Evolutionary conservation across 1,284 basidiomycete genomes (phyloP).

Genomic region (Exobasidium cylindrosporum): DNA sequence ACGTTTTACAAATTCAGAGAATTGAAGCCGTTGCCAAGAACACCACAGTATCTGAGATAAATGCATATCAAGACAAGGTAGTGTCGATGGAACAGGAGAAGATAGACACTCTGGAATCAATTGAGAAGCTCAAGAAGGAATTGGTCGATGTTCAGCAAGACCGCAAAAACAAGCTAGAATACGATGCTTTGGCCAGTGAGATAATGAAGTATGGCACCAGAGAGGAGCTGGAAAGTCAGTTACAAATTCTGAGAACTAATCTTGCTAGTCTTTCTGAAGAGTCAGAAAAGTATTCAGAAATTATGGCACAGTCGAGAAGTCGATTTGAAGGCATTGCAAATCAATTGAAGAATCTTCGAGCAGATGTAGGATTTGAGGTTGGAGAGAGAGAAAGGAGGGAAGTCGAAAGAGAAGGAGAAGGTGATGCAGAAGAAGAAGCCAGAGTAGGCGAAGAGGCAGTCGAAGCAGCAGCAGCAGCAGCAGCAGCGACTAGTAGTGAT

Average conservation of each 20-base stretch:
- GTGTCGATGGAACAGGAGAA: slow-evolving; percentile 17
- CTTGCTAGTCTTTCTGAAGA: slow-evolving; percentile 22
- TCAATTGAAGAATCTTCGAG: slow-evolving; percentile 18
- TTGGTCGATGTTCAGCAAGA: slow-evolving; percentile 31
- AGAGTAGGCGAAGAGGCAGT: neutral
- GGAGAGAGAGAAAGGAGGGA: slow-evolving; percentile 36
- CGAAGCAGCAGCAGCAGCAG: slow-evolving; percentile 1
- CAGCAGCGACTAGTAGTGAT: neutral
- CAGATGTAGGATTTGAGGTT: slow-evolving; percentile 34
- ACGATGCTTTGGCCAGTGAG: slow-evolving; percentile 37
- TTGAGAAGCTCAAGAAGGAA: slow-evolving; percentile 26
- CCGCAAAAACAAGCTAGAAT: slow-evolving; percentile 40
- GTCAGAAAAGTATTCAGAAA: slow-evolving; percentile 24
- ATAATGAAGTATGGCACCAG: slow-evolving; percentile 32
- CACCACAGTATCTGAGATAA: slow-evolving; percentile 3
- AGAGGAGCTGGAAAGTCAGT: slow-evolving; percentile 28
- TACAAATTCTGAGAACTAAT: slow-evolving; percentile 17
- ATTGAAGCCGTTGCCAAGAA: neutral
- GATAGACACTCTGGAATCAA: slow-evolving; percentile 22
- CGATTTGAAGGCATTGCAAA: slow-evolving; percentile 20
- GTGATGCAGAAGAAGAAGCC: slow-evolving; percentile 4
- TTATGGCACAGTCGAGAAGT: slow-evolving; percentile 15
- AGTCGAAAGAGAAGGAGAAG: slow-evolving; percentile 33
- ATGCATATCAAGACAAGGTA: neutral
- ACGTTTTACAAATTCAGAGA: neutral